Conservation (phyloP, 495 filamentous ascomycete genomes). For the Pyrenula aspistea region DNA sequence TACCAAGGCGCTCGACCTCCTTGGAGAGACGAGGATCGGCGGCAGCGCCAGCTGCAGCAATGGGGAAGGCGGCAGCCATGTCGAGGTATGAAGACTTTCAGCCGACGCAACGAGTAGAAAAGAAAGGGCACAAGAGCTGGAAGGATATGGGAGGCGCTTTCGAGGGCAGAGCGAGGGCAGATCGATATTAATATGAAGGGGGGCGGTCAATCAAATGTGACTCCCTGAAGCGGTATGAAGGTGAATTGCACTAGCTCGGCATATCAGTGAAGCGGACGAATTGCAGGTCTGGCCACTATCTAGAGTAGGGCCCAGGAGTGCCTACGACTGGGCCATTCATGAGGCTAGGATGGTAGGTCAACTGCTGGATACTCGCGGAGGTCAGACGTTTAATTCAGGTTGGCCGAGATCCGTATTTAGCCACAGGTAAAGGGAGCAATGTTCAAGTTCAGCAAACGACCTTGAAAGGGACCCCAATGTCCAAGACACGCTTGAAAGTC, state of each 20-base stretch:
- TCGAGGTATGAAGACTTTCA: neutral
- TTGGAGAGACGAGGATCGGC: conserved; percentile 7
- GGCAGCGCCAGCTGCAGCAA: conserved; percentile 3
- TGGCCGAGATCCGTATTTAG: neutral
- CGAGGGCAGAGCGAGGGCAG: neutral
- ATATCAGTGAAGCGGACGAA: neutral
- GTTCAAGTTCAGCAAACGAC: neutral
- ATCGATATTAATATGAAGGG: neutral
- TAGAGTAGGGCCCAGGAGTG: neutral
- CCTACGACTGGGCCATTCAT: neutral
- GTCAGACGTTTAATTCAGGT: neutral
- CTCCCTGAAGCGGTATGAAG: neutral
- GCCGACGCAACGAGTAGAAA: neutral
- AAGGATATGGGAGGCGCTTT: neutral
- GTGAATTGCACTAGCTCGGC: neutral
- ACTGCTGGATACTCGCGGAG: neutral
- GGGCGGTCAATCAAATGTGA: neutral
- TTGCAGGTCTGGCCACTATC: neutral
- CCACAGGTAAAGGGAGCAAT: neutral
- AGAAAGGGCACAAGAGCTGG: neutral
- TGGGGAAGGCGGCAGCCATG: neutral
- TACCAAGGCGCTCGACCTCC: conserved; percentile 10
- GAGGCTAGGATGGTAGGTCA: no score
- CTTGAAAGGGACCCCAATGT: neutral
- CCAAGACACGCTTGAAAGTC: neutral